Evolutionary conservation across 345 rosid genomes (phyloP).

Genomic region (Hibiscus syriacus): DNA sequence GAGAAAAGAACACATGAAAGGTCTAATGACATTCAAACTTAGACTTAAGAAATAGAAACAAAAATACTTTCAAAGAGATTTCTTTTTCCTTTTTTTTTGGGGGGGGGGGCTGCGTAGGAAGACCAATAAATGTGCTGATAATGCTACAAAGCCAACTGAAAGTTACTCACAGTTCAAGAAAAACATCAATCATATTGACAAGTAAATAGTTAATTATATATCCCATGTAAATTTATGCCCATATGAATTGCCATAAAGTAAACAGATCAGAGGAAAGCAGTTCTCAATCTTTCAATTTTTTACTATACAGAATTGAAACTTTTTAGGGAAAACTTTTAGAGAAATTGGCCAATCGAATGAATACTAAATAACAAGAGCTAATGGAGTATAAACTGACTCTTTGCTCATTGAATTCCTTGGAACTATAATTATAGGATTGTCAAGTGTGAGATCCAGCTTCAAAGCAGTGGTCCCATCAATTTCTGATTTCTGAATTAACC

Average conservation of each 20-base stretch:
- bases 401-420: conserved; percentile 82
- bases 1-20: neutral
- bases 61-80: neutral
- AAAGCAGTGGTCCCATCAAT: conserved; percentile 92
- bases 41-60: neutral
- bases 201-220: neutral
- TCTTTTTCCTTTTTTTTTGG: too few species aligned
- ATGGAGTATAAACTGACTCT: conserved; percentile 49
- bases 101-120: neutral
- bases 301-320: neutral
- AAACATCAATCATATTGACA: neutral
- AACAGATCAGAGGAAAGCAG: neutral
- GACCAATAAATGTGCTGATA: neutral
- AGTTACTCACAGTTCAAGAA: neutral
- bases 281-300: neutral
- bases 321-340: neutral
- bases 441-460: conserved; percentile 91
- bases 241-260: neutral
- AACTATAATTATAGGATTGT: conserved; percentile 82
- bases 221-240: neutral
- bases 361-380: conserved; percentile 7
- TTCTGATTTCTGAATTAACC: conserved; percentile 92
- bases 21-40: neutral
- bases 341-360: conserved; percentile 5
- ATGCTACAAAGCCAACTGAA: neutral